phyloP scores from a whole-genome alignment of 768 basidiomycete species.

The Mrakia blollopis region DNA sequence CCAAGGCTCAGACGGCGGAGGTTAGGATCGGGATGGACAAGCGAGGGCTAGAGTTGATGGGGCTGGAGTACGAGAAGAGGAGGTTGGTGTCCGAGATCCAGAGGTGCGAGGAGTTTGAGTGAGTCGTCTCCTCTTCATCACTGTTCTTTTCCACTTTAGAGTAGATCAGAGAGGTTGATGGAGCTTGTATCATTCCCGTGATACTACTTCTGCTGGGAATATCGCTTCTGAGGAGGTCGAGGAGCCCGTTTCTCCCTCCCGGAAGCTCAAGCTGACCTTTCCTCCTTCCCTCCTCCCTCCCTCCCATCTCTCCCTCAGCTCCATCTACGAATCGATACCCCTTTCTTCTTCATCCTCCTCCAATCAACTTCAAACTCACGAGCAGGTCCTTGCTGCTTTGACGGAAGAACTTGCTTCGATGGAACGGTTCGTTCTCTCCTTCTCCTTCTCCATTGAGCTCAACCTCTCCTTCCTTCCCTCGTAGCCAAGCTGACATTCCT shows the following conservation, averaged over 20 bases:
- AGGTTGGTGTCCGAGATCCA: constrained; percentile 8
- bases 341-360: not conserved
- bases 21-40: constrained; percentile 4
- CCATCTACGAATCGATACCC: constrained; percentile 14
- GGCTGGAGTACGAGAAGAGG: constrained; percentile 20
- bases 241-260: not conserved
- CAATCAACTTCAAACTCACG: not conserved
- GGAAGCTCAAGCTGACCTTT: not conserved
- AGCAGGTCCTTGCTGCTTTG: constrained; percentile 9
- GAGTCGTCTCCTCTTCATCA: not conserved
- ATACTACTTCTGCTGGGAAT: no score
- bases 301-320: not conserved
- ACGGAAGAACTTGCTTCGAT: constrained; percentile 1
- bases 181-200: not conserved
- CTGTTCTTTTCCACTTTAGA: not conserved
- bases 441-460: not conserved
- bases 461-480: not conserved
- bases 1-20: constrained; percentile 1
- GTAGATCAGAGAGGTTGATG: not conserved
- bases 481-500: not conserved
- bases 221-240: not conserved
- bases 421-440: not conserved
- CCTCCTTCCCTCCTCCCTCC: not conserved
- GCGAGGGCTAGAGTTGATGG: not conserved
- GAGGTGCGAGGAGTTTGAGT: constrained; percentile 14